phyloP scores from a whole-genome alignment of 345 rosid species.

The Gossypium herbaceum region DNA sequence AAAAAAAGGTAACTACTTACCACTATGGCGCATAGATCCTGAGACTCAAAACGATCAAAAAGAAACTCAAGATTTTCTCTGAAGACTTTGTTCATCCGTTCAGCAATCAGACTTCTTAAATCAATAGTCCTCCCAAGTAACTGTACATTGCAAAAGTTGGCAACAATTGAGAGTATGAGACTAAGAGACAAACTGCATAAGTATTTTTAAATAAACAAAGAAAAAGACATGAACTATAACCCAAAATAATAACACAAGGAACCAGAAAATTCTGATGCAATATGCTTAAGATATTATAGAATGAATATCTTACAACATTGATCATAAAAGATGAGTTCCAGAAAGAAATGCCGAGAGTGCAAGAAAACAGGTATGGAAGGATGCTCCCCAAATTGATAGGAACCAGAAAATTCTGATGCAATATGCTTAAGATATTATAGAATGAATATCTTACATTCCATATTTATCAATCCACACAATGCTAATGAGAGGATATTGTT shows the following conservation, averaged over 20 bases:
- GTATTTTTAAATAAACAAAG: not conserved
- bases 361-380: not conserved
- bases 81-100: constrained; percentile 84
- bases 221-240: not conserved
- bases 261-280: not conserved
- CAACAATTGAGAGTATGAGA: constrained; percentile 14
- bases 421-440: not conserved
- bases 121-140: constrained; percentile 91
- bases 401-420: not conserved
- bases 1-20: constrained; percentile 33
- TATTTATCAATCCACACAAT: too few relatives aligned
- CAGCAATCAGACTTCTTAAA: constrained; percentile 83
- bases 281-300: not conserved
- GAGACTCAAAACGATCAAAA: constrained; percentile 93
- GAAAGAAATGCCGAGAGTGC: constrained; percentile 1
- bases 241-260: not conserved
- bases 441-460: not conserved
- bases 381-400: not conserved
- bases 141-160: constrained; percentile 36
- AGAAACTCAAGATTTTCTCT: constrained; percentile 98
- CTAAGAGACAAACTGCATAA: constrained; percentile 2
- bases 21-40: constrained; percentile 90
- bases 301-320: constrained; percentile 9
- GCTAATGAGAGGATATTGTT: too few relatives aligned
- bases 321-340: not conserved